Base-by-base conservation (phyloP, 371 early-diverging fungal genomes). In the Racocetra persica region DNA sequence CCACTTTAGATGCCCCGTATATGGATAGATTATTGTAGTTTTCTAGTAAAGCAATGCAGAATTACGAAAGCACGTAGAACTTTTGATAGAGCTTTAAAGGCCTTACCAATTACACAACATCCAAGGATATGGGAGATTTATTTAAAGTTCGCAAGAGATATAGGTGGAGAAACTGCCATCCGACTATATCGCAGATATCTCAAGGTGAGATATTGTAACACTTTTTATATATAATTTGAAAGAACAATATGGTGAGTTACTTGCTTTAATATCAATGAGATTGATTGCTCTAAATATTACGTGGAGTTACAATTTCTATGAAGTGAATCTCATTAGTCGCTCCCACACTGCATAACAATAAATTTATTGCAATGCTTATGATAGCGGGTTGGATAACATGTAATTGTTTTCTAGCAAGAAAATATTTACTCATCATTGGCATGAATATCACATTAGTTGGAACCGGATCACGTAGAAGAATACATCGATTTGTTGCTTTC, bases 101-200 rank as follows among this genome's bases (percentile, higher is more conserved):
- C 98, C 0, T 89, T 99, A 63, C 97, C 99, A 4, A 91, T 97
- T 36, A 97, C 98, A 1, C 98, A 98, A 84, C 98, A 99, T 80
- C 85, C 84, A 20, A 89, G 94, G 52, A 88, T 99, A 51, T 99
- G 99, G 99, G 89, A 89, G 4, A 76, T 92, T 65, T 98, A 98
- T 84, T 85, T 96, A 60, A 82, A 87, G 75, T 97, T 96, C 88
- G 96, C 95, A 7, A 86, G 90, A 63, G 83, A 87, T 28, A 90
- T 93, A 41, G 94, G 97, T 20, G 97, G 97, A 0, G 93, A 95
- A 81, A 94, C 95, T 0, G 94, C 94, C 4, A 88, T 95, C 36
- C 88, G 93, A 14, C 90, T 97, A 57, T 93, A 93, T 82, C 87
- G 91, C 72, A 87, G 99, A 52, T 96, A 95, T 82, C 73, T 98